Evolutionary conservation across 768 basidiomycete species (phyloP).

Genomic region (Xerocomellus amylosporus): DNA sequence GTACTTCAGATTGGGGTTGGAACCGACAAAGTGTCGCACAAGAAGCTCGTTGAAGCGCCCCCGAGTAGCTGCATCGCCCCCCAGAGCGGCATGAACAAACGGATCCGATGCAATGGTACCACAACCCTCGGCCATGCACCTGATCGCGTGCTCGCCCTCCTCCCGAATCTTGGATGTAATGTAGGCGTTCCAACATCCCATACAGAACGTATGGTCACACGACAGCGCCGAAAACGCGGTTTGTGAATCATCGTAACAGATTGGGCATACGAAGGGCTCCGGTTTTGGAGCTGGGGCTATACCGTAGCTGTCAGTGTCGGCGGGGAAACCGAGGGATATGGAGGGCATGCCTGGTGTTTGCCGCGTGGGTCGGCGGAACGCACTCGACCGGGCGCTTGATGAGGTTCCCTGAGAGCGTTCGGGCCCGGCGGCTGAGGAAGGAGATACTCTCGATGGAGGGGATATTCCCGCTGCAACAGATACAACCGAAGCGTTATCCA

Average conservation of each 20-base stretch:
- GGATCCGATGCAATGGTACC: constrained; percentile 59
- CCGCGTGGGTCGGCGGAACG: constrained; percentile 29
- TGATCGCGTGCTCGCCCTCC: constrained; percentile 69
- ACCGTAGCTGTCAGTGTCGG: neutral
- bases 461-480: constrained; percentile 73
- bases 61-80: constrained; percentile 53
- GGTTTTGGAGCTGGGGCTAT: constrained; percentile 28
- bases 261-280: constrained; percentile 80
- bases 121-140: constrained; percentile 83
- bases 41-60: constrained; percentile 83
- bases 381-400: constrained; percentile 23
- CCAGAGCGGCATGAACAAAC: constrained; percentile 58
- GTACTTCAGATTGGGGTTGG: constrained; percentile 80
- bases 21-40: constrained; percentile 85
- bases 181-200: constrained; percentile 82
- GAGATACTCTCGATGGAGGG: constrained; percentile 27
- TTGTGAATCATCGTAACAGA: constrained; percentile 84
- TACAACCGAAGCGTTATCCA: constrained; percentile 81
- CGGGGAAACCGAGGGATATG: neutral
- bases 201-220: constrained; percentile 86
- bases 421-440: constrained; percentile 28
- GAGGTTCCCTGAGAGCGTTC: constrained; percentile 32
- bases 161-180: constrained; percentile 75
- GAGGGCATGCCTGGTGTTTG: constrained; percentile 24
- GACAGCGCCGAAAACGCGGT: constrained; percentile 69